phyloP scores from a whole-genome alignment of 495 filamentous ascomycete species.

The Penicillium psychrofluorescens region DNA sequence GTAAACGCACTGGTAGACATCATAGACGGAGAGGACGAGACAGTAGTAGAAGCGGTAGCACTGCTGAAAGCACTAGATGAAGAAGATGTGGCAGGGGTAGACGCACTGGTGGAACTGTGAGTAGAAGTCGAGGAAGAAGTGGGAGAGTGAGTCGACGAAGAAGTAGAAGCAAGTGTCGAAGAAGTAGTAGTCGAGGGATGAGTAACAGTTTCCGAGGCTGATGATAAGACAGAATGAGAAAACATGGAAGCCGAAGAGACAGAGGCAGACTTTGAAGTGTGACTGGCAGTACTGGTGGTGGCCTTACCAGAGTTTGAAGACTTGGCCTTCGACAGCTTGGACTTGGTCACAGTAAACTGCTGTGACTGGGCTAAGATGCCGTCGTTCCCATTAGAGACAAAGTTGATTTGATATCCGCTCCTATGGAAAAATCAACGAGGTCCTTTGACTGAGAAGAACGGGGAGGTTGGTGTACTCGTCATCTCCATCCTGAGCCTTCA shows the following conservation, averaged over 20 bases:
- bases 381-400: slow-evolving; percentile 13
- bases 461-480: slow-evolving; percentile 9
- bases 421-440: slow-evolving; percentile 1
- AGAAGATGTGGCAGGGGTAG: not conserved
- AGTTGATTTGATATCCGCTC: slow-evolving; percentile 28
- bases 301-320: slow-evolving; percentile 24
- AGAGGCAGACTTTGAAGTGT: slow-evolving; percentile 8
- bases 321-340: slow-evolving; percentile 2
- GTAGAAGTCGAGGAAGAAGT: slow-evolving; percentile 16
- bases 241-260: not conserved
- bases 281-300: slow-evolving; percentile 20
- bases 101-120: slow-evolving; percentile 7
- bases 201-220: slow-evolving; percentile 7
- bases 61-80: slow-evolving; percentile 1
- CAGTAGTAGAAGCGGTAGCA: not conserved
- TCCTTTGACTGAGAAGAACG: not conserved
- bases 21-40: slow-evolving; percentile 2
- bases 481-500: slow-evolving; percentile 15
- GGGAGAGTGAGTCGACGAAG: slow-evolving; percentile 14
- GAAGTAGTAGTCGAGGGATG: slow-evolving; percentile 8
- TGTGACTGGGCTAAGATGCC: slow-evolving; percentile 30
- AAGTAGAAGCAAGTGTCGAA: slow-evolving; percentile 14
- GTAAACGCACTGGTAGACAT: slow-evolving; percentile 1
- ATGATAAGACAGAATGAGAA: slow-evolving; percentile 7
- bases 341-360: slow-evolving; percentile 20